Conservation (phyloP, 2,329 filamentous ascomycete species). For the Fusarium sp. region DNA sequence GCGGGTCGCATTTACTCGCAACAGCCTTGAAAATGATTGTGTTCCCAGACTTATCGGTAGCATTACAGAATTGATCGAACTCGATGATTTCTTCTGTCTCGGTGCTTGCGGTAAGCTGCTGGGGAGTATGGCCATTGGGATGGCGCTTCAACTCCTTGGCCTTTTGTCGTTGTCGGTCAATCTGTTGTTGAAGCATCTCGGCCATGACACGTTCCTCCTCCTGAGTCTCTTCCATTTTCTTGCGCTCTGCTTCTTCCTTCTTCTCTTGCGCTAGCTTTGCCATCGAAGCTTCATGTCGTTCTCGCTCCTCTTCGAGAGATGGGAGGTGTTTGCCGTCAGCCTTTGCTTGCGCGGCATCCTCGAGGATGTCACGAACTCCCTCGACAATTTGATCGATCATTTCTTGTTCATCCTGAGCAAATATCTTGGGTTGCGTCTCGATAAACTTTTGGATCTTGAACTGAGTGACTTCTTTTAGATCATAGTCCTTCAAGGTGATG, state of each 20-base stretch:
- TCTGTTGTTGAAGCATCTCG: constrained; percentile 76
- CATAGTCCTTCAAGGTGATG: constrained; percentile 71
- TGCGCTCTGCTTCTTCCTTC: constrained; percentile 61
- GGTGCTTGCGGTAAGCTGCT: constrained; percentile 43
- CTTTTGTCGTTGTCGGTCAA: constrained; percentile 71
- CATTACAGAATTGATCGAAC: constrained; percentile 73
- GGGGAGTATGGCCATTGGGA: constrained; percentile 48
- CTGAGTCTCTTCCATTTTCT: constrained; percentile 63
- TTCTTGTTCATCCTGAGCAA: constrained; percentile 62
- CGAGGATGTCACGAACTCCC: constrained; percentile 77
- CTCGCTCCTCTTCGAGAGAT: constrained; percentile 88
- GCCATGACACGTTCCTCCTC: constrained; percentile 77
- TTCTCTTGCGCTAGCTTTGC: constrained; percentile 67
- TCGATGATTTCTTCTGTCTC: constrained; percentile 56
- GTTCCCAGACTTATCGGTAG: constrained; percentile 71
- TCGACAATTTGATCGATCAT: constrained; percentile 74
- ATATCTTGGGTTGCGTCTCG: constrained; percentile 64
- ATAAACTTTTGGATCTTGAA: constrained; percentile 74
- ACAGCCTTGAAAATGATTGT: constrained; percentile 75
- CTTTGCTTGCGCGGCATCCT: constrained; percentile 83
- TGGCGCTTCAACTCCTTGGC: constrained; percentile 70
- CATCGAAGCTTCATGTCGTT: constrained; percentile 78
- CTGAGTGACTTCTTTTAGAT: constrained; percentile 74
- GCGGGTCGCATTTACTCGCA: constrained; percentile 72
- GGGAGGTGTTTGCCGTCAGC: constrained; percentile 79